phyloP scores from a whole-genome alignment of 1,284 basidiomycete genomes.

The Schizophyllum commune region DNA sequence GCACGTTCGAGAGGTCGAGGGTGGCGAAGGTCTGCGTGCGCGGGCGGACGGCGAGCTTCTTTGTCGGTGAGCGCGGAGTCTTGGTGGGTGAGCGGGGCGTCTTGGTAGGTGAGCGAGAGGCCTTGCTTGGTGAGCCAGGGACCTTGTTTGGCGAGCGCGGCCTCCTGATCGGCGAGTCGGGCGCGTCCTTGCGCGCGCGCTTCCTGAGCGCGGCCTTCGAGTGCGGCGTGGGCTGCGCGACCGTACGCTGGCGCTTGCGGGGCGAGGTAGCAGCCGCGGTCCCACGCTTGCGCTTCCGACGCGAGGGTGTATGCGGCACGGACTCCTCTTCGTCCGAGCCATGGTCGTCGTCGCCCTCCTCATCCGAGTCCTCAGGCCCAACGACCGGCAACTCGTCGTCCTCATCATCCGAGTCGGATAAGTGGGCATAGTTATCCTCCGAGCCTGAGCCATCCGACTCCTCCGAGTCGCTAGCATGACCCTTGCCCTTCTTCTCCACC shows the following conservation, averaged over 20 bases:
- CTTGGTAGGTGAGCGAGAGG: not conserved
- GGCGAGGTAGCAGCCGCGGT: slow-evolving; percentile 17
- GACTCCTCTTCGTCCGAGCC: slow-evolving; percentile 13
- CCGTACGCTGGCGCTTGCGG: slow-evolving; percentile 19
- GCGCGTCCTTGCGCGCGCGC: slow-evolving; percentile 20
- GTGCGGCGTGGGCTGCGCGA: slow-evolving; percentile 58
- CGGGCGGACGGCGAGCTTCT: slow-evolving; percentile 25
- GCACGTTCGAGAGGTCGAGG: slow-evolving; percentile 38
- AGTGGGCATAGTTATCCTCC: no score
- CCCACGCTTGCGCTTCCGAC: slow-evolving; percentile 24
- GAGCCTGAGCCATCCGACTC: not conserved
- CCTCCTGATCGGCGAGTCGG: not conserved
- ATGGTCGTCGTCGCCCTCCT: slow-evolving; percentile 14
- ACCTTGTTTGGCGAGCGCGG: not conserved
- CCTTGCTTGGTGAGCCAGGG: not conserved
- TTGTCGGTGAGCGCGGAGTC: not conserved
- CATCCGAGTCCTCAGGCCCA: not conserved
- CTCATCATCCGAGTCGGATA: slow-evolving; percentile 1
- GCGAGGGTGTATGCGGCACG: slow-evolving; percentile 28
- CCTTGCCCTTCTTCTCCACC: not conserved
- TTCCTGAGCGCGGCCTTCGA: slow-evolving; percentile 49
- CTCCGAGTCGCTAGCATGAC: not conserved
- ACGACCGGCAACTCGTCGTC: not conserved
- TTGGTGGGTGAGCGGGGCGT: not conserved
- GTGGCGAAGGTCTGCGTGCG: slow-evolving; percentile 24